A percentile compares a stretch with the other conserved stretches of the same genome.
phyloP scores from a whole-genome alignment of 805 yeast species.

The Wickerhamomyces pijperi region DNA sequence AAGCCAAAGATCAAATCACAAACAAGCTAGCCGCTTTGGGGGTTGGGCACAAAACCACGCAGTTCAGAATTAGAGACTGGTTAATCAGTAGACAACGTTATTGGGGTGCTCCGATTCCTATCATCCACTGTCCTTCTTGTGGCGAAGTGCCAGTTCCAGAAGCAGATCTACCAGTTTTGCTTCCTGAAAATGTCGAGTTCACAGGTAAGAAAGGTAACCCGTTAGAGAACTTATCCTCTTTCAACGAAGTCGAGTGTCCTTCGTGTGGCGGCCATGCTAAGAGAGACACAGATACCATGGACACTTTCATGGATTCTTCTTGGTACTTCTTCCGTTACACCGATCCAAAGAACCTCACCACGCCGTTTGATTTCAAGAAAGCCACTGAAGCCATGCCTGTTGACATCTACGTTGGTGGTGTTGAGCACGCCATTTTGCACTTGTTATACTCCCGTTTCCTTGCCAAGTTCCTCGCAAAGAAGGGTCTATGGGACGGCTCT shows the following conservation, averaged over 20 bases:
- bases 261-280: slow-evolving; percentile 62
- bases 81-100: slow-evolving; percentile 86
- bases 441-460: slow-evolving; percentile 78
- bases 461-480: slow-evolving; percentile 61
- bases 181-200: slow-evolving; percentile 49
- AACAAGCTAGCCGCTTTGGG: slow-evolving; percentile 25
- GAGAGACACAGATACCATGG: slow-evolving; percentile 97
- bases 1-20: slow-evolving; percentile 42
- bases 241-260: slow-evolving; percentile 72
- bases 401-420: slow-evolving; percentile 87
- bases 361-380: slow-evolving; percentile 41
- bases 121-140: slow-evolving; percentile 75
- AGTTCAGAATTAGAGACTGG: slow-evolving; percentile 82
- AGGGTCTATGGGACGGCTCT: slow-evolving; percentile 60
- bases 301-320: slow-evolving; percentile 94
- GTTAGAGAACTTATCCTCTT: slow-evolving; percentile 51
- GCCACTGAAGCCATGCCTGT: slow-evolving; percentile 63
- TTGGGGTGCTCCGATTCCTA: slow-evolving; percentile 99
- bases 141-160: slow-evolving; percentile 93
- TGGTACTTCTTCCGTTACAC: slow-evolving; percentile 88
- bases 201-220: slow-evolving; percentile 50
- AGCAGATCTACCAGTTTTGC: slow-evolving; percentile 65
- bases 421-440: slow-evolving; percentile 94
- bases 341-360: slow-evolving; percentile 51
- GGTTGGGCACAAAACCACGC: slow-evolving; percentile 37